These are phyloP conservation scores for Picocystis sp. DNA, from an alignment of 163 green algal genomes.

Conservation along the genomic window DNA sequence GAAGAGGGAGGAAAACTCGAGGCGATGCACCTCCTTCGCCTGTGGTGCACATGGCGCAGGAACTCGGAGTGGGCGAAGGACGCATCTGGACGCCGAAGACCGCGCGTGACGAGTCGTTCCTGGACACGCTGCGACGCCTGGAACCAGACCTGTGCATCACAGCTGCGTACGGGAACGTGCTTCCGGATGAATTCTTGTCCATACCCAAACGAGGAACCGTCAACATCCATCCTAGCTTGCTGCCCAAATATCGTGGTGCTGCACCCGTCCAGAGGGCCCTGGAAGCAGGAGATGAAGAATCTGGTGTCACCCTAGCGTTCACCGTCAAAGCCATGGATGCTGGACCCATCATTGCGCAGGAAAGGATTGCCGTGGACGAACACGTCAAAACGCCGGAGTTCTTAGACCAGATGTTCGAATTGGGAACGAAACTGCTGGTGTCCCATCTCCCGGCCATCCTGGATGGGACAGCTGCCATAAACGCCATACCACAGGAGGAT, in stretches of 20 bases:
- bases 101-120: constrained; percentile 50
- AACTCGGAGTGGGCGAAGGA: constrained; percentile 19
- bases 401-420: constrained; percentile 55
- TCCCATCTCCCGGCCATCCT: constrained; percentile 49
- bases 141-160: constrained; percentile 82
- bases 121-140: constrained; percentile 41
- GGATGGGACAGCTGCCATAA: constrained; percentile 24
- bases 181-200: constrained; percentile 72
- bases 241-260: constrained; percentile 79
- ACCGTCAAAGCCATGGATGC: constrained; percentile 84
- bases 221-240: constrained; percentile 94
- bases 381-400: constrained; percentile 39
- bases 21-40: constrained; percentile 31
- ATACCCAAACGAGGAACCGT: constrained; percentile 66
- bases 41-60: constrained; percentile 42
- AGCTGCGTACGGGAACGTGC: constrained; percentile 91
- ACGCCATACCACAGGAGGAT: constrained; percentile 32
- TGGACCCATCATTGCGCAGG: constrained; percentile 66
- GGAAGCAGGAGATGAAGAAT: constrained; percentile 35
- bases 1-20: constrained; percentile 43
- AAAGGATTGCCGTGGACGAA: constrained; percentile 28
- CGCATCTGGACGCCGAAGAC: constrained; percentile 36
- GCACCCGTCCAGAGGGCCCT: constrained; percentile 79
- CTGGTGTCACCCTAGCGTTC: constrained; percentile 74
- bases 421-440: constrained; percentile 53